Evolutionary conservation across 139 green algal genomes (phyloP).

Genomic region (Coccomyxa sp.): DNA sequence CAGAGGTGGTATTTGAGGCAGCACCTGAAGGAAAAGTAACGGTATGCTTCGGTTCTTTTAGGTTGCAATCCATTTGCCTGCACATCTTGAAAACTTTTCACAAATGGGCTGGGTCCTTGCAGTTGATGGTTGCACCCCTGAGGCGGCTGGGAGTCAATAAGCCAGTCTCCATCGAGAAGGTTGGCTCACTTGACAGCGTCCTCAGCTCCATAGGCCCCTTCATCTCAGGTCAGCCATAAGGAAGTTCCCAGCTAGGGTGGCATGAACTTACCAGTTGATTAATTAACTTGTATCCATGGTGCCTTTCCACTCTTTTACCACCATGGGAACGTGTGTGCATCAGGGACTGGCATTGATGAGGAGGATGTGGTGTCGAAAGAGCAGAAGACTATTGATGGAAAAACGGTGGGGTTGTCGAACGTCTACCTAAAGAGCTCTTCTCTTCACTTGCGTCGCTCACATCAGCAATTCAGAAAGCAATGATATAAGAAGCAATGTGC

Average conservation of each 20-base stretch:
- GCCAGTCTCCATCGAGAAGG: conserved; percentile 52
- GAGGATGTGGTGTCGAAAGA: conserved; percentile 43
- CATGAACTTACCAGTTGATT: neutral
- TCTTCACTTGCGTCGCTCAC: neutral
- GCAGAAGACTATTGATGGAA: conserved; percentile 23
- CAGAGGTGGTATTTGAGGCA: conserved; percentile 60
- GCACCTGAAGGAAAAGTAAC: conserved; percentile 35
- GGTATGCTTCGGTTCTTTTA: conserved; percentile 7
- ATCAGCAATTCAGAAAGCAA: neutral
- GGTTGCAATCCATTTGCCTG: neutral
- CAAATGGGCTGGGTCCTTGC: conserved; percentile 11
- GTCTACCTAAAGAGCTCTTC: neutral
- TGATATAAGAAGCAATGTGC: no score
- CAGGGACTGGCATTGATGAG: conserved; percentile 49
- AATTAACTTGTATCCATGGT: neutral
- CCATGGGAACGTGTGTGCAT: neutral
- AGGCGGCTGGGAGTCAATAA: conserved; percentile 62
- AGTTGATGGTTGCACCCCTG: conserved; percentile 71
- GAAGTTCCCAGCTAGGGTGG: neutral
- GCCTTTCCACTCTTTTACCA: neutral
- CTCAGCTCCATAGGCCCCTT: conserved; percentile 65
- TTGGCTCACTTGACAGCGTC: conserved; percentile 54
- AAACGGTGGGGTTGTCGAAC: conserved; percentile 39
- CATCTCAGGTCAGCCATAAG: conserved; percentile 56
- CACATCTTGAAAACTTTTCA: neutral